Evolutionary conservation across 169 alveolate species (phyloP), one percentile per base, ranked within the genome.

Genomic region (Plasmodium relictum): DNA sequence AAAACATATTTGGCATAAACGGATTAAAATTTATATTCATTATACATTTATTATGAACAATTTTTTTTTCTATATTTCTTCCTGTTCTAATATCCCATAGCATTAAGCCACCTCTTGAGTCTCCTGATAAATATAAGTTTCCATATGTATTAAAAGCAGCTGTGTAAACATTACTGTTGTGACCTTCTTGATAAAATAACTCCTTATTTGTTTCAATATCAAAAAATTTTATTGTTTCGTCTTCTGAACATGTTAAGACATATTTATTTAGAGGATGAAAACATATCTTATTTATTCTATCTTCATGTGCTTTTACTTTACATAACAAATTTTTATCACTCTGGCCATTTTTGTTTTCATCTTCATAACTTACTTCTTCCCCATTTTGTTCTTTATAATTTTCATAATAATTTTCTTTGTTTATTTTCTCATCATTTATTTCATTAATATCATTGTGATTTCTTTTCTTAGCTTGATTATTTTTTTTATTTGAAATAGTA

Each of bases 161-260:
- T 1, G 92, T 73, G 65, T 94, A 91, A 8, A 94, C 96, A 41
- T 74, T 73, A 72, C 93, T 80, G 14, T 93, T 86, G 62, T 94
- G 96, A 8, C 96, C 96, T 73, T 94, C 96, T 87, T 94, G 96
- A 39, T 91, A 89, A 73, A 92, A 94, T n/a, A 94, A 45, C 62
- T 92, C 95, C 42, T 91, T 44, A 74, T 88, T 48, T 20, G 86
- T 69, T 62, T 94, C 94, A 22, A 93, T 44, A 68, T 94, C 96
- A 59, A 91, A 92, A 59, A 92, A 74, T 61, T 93, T 71, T 45
- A 94, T 90, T 6, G 96, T 94, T 70, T 94, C 96, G 73, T 94
- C 96, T 41, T 88, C 93, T 20, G 95, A 92, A 22, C 94, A 71
- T 20, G 93, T 92, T 24, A 92, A 71, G 12, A 94, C 73, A 18